A percentile compares a stretch with the other conserved stretches of the same genome.
Conservation (phyloP, 1,284 basidiomycete species). For the Coniferiporia weirii region DNA sequence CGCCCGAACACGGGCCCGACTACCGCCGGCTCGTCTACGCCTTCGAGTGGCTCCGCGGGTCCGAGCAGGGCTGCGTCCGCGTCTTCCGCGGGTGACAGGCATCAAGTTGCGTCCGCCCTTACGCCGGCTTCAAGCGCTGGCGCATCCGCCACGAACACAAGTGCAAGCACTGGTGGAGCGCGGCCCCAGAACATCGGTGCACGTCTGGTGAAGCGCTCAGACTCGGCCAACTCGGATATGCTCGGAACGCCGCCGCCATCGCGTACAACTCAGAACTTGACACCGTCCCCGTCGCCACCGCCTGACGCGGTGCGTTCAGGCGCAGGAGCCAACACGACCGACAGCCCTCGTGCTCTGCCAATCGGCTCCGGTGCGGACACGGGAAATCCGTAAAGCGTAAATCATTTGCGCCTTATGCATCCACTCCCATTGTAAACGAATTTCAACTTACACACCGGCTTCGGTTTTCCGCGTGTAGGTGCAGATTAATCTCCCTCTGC, state of each 20-base stretch:
- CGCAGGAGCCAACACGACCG: neutral
- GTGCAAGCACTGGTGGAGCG: neutral
- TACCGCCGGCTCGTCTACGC: slow-evolving; percentile 2
- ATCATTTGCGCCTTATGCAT: no score
- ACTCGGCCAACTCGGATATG: slow-evolving; percentile 5
- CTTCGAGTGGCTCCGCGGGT: slow-evolving; percentile 10
- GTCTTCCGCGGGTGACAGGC: slow-evolving; percentile 10
- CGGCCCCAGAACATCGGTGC: neutral
- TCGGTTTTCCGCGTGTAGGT: no score
- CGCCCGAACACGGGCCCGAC: neutral
- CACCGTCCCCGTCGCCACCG: slow-evolving; percentile 4
- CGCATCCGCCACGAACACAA: neutral
- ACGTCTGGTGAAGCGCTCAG: slow-evolving; percentile 2
- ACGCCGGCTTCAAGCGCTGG: neutral
- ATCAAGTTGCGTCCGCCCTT: neutral
- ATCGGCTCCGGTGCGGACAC: neutral
- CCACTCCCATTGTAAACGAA: no score
- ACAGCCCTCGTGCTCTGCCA: neutral
- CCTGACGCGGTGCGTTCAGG: neutral
- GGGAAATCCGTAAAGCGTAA: neutral
- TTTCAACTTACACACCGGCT: no score
- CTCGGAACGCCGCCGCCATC: neutral
- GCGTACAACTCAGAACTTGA: slow-evolving; percentile 1
- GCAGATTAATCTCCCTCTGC: no score
- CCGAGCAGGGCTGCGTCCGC: slow-evolving; percentile 9